These are phyloP conservation scores for Candida koratica DNA, from an alignment of 805 yeast species.

Conservation along the genomic window DNA sequence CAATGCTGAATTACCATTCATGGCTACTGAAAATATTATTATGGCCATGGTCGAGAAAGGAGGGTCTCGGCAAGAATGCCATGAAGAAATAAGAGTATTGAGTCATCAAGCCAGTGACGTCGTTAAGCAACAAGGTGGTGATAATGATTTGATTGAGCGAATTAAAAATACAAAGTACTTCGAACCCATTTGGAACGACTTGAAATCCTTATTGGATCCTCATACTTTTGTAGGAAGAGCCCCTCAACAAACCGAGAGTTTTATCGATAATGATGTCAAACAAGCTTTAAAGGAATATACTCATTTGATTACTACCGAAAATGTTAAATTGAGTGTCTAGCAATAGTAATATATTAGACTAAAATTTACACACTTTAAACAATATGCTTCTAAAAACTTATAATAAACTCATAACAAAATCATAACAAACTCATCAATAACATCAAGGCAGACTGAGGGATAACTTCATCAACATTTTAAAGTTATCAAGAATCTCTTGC, in stretches of 20 bases:
- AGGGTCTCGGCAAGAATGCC: constrained; percentile 97
- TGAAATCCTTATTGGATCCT: constrained; percentile 82
- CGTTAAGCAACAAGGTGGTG: constrained; percentile 98
- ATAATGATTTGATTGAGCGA: constrained; percentile 92
- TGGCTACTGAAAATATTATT: constrained; percentile 98
- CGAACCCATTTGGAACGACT: constrained; percentile 81
- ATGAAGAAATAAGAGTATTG: constrained; percentile 93
- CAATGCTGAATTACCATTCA: constrained; percentile 90
- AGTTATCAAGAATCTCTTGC: constrained; percentile 9
- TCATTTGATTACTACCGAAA: constrained; percentile 56
- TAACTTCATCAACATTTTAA: background rate
- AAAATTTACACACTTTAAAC: too few relatives aligned
- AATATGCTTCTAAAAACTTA: too few relatives aligned
- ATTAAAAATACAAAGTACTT: constrained; percentile 73
- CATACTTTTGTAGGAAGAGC: constrained; percentile 97
- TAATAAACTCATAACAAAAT: background rate
- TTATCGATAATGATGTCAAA: constrained; percentile 78
- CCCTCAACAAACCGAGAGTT: constrained; percentile 95
- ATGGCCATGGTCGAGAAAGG: constrained; percentile 99
- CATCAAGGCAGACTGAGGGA: background rate
- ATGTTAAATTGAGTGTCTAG: constrained; percentile 75
- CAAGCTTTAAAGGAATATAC: constrained; percentile 71
- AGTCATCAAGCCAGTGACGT: constrained; percentile 97
- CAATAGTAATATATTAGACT: too few relatives aligned
- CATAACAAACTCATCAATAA: background rate